Evolutionary conservation across 257 asterid species (phyloP).

Genomic region (Galeopsis tetrahit): DNA sequence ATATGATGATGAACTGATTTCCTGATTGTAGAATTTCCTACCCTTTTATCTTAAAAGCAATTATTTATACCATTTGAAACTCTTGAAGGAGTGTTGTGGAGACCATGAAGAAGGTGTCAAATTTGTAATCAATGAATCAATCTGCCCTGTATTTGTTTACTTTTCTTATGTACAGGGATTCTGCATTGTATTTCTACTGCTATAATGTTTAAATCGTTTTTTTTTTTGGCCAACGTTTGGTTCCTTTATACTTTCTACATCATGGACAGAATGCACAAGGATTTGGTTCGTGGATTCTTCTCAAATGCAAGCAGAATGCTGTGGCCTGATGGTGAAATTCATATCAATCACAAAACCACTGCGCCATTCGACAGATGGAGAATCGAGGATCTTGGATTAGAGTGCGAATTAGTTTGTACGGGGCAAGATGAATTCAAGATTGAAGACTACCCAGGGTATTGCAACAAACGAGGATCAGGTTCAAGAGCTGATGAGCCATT

Average conservation of each 20-base stretch:
- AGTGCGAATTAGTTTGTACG: conserved; percentile 29
- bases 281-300: conserved; percentile 47
- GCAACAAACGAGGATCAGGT: conserved; percentile 63
- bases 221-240: background rate
- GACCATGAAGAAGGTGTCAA: background rate
- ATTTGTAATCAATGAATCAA: background rate
- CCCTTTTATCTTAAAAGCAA: background rate
- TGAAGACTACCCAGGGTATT: conserved; percentile 59
- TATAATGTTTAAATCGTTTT: background rate
- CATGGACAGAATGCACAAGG: conserved; percentile 52
- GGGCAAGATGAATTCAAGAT: conserved; percentile 45
- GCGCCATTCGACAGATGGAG: conserved; percentile 51
- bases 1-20: background rate
- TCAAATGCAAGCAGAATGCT: conserved; percentile 33
- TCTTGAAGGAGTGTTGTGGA: background rate
- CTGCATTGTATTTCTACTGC: background rate
- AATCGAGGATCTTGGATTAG: conserved; percentile 45
- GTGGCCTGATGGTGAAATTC: conserved; percentile 49
- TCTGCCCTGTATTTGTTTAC: background rate
- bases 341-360: conserved; percentile 51
- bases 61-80: background rate
- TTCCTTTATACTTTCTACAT: background rate
- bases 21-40: background rate
- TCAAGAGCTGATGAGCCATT: conserved; percentile 52
- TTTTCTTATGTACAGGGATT: background rate